Evolutionary conservation across 768 basidiomycete species (phyloP), one percentile per base, ranked within the genome.

Genomic region (Phanerochaete sordida): DNA sequence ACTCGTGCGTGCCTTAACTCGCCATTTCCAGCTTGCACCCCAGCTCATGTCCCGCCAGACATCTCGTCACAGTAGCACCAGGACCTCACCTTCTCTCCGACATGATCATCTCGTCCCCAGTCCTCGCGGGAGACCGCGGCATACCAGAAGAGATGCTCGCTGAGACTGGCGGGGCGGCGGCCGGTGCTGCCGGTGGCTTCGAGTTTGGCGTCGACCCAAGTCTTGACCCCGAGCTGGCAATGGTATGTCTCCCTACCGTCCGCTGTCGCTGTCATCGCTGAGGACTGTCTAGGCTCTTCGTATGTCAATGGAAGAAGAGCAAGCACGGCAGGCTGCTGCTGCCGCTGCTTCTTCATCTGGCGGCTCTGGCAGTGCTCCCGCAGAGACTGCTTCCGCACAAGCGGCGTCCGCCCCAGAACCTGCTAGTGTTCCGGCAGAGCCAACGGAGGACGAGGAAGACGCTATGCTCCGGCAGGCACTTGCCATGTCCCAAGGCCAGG

Each of bases 281-380:
- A 43, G 11, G 4, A 12, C 28, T 44, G 19, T 30, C 5, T 12
- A 97, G 95, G 96, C 95, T 11, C 82, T 99, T 44, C 90, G 95
- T 35, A 93, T 98, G 91, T 98, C 95, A 1, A 86, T 98, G 82
- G 92, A 96, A 76, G 95, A 97, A 70, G 93, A 94, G 53, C 86
- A 88, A 68, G 93, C 92, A 19, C 87, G 95, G 12, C 79, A 83
- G 79, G 79, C 79, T 9, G 77, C 80, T 12, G 75, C 79, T 5
- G 77, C 74, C 52, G 77, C 82, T 19, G 76, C 72, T 0, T 48
- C 73, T 3, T 6, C 11, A 6, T 16, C 7, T 4, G 57, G 64
- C 0, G 24, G 16, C 19, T 15, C 16, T 5, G 24, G 53, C 35
- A 54, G 53, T 37, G 2, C 37, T 9, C 53, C 23, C 21, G n/a